Conservation (phyloP, 257 asterid genomes). For the Nicotiana noctiflora region DNA sequence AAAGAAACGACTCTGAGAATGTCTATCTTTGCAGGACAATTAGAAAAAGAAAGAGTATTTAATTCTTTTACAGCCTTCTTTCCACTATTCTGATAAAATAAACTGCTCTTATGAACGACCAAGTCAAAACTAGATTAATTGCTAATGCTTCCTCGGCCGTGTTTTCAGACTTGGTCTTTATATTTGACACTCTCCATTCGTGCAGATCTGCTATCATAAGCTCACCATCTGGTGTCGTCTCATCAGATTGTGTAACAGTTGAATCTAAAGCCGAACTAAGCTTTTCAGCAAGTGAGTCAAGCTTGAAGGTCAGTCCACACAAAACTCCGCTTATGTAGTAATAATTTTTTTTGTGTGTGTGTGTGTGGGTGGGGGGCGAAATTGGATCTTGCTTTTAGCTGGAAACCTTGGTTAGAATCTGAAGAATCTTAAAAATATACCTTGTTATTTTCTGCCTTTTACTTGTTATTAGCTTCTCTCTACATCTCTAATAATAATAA, state of each 20-base stretch:
- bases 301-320: constrained; percentile 51
- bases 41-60: background rate
- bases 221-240: constrained; percentile 33
- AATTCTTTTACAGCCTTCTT: background rate
- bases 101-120: background rate
- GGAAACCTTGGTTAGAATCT: background rate
- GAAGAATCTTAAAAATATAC: background rate
- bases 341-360: background rate
- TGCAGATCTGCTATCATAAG: constrained; percentile 60
- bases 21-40: background rate
- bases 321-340: background rate
- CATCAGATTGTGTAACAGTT: constrained; percentile 23
- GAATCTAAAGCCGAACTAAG: constrained; percentile 37
- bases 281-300: constrained; percentile 29
- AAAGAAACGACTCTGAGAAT: background rate
- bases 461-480: background rate
- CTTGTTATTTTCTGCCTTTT: background rate
- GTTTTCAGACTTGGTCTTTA: background rate
- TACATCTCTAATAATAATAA: background rate
- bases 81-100: background rate
- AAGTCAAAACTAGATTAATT: background rate
- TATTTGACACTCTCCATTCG: constrained; percentile 10
- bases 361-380: too few species aligned
- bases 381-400: background rate
- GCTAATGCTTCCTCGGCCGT: background rate